Evolutionary conservation across 768 basidiomycete species (phyloP).

Genomic region (Panus rudis): DNA sequence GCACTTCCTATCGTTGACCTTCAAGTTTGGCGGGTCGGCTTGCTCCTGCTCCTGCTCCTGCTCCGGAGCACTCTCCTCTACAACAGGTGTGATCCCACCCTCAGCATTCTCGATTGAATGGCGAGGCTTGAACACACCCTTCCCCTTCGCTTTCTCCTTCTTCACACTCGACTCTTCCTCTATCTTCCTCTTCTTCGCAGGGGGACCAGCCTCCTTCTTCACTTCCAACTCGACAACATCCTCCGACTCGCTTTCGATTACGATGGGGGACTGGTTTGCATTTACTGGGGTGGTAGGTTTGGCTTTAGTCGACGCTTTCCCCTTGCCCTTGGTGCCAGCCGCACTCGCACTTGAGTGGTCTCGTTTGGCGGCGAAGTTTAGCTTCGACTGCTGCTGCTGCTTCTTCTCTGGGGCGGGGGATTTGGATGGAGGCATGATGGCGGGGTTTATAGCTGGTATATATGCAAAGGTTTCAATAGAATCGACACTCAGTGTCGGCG

Average conservation of each 20-base stretch:
- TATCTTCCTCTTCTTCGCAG: conserved; percentile 2
- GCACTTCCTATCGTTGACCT: conserved; percentile 47
- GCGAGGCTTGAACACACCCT: conserved; percentile 5
- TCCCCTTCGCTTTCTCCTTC: conserved; percentile 1
- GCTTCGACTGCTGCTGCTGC: no score
- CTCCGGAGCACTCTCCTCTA: not conserved
- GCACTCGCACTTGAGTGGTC: not conserved
- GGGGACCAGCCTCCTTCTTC: not conserved
- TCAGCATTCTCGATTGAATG: conserved; percentile 9
- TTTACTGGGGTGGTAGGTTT: not conserved
- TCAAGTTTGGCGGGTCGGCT: conserved; percentile 29
- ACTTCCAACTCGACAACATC: no score
- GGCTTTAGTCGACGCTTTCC: not conserved
- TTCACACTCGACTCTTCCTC: not conserved
- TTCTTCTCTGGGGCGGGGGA: no score
- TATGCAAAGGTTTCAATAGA: no score
- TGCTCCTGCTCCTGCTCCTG: conserved; percentile 13
- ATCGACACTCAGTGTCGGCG: no score
- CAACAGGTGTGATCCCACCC: not conserved
- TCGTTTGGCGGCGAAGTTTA: no score
- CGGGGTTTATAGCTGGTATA: no score
- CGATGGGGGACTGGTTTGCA: not conserved
- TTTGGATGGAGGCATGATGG: no score
- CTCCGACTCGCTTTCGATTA: not conserved
- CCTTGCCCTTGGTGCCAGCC: not conserved